Evolutionary conservation across 257 asterid genomes (phyloP).

Genomic region (Osmanthus fragrans): DNA sequence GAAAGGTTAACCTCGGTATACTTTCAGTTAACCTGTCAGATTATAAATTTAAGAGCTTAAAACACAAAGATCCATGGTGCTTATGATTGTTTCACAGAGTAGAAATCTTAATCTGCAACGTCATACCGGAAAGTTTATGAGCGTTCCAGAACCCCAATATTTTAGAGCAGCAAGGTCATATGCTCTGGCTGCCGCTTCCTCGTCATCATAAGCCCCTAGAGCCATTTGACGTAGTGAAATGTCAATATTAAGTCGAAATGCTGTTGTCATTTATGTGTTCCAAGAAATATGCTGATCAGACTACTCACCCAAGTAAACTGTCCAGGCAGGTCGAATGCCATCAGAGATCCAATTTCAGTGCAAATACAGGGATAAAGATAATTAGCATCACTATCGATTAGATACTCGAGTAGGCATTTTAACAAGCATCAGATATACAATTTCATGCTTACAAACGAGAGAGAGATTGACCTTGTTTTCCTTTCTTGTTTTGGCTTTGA

Average conservation of each 20-base stretch:
- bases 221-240: conserved; percentile 23
- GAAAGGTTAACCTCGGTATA: conserved; percentile 2
- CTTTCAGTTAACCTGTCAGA: background rate
- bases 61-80: conserved; percentile 9
- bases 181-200: conserved; percentile 99
- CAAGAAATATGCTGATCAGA: conserved; percentile 24
- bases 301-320: conserved; percentile 96
- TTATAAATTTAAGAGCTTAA: conserved; percentile 3
- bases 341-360: conserved; percentile 32
- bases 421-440: conserved; percentile 8
- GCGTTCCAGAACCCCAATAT: conserved; percentile 99
- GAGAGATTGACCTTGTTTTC: conserved; percentile 80
- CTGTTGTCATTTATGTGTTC: conserved; percentile 5
- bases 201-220: conserved; percentile 96
- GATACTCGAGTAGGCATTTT: conserved; percentile 29
- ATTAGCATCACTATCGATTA: conserved; percentile 31
- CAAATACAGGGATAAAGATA: conserved; percentile 24
- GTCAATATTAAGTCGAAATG: conserved; percentile 16
- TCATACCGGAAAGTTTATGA: conserved; percentile 93
- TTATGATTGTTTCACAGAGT: conserved; percentile 9
- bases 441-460: background rate
- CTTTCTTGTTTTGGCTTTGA: conserved; percentile 95
- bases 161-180: conserved; percentile 98
- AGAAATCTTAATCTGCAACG: conserved; percentile 13
- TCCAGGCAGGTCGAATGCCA: conserved; percentile 39